A percentile compares a stretch with the other conserved stretches of the same genome.
phyloP scores from a whole-genome alignment of 495 filamentous ascomycete species.

The Penicillium odoratum region DNA sequence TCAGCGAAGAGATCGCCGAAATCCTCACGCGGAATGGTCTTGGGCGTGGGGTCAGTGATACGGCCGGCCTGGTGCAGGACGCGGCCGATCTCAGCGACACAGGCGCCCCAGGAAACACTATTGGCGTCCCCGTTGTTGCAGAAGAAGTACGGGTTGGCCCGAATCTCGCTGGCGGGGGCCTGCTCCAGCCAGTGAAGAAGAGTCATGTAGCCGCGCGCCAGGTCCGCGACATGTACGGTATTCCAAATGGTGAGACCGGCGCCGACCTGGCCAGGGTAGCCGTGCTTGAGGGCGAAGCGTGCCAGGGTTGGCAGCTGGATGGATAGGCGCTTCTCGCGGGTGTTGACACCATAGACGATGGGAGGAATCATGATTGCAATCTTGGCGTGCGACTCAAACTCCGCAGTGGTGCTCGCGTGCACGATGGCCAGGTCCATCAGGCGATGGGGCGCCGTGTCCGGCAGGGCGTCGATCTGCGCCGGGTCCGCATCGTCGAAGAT shows the following conservation, averaged over 20 bases:
- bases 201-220: slow-evolving; percentile 28
- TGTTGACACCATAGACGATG: slow-evolving; percentile 34
- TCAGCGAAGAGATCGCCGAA: slow-evolving; percentile 34
- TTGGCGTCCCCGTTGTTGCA: slow-evolving; percentile 37
- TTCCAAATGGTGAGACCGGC: slow-evolving; percentile 28
- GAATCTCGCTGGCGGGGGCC: slow-evolving; percentile 10
- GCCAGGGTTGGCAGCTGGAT: slow-evolving; percentile 34
- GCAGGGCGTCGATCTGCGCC: slow-evolving; percentile 32
- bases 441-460: slow-evolving; percentile 40
- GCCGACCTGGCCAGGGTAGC: slow-evolving; percentile 28
- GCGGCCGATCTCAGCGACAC: slow-evolving; percentile 29
- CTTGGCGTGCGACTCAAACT: slow-evolving; percentile 34
- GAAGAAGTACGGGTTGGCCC: slow-evolving; percentile 38
- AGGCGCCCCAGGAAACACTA: slow-evolving; percentile 26
- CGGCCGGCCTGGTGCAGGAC: neutral
- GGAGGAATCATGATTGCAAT: slow-evolving; percentile 39
- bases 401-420: slow-evolving; percentile 22
- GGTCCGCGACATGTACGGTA: slow-evolving; percentile 32
- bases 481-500: slow-evolving; percentile 35
- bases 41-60: neutral
- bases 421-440: slow-evolving; percentile 41
- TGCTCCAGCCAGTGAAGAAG: slow-evolving; percentile 35
- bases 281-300: slow-evolving; percentile 37
- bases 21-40: slow-evolving; percentile 6
- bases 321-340: slow-evolving; percentile 25